A percentile compares a stretch with the other conserved stretches of the same genome.
Conservation (phyloP, 2,329 filamentous ascomycete species). For the Aspergillus ochraceus region DNA sequence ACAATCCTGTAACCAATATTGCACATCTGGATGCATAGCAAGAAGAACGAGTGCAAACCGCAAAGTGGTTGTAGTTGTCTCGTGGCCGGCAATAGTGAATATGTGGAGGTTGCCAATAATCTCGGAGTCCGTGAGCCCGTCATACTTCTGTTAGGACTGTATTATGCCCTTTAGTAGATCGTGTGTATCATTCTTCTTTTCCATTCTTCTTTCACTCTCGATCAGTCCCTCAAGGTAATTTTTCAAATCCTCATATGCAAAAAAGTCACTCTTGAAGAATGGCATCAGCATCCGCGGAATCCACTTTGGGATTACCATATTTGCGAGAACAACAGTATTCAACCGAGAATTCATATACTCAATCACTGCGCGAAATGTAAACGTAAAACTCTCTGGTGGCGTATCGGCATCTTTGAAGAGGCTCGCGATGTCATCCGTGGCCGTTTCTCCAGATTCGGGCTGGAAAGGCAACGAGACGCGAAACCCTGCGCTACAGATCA, state of each 20-base stretch:
- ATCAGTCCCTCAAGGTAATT: slow-evolving; percentile 19
- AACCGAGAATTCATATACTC: slow-evolving; percentile 23
- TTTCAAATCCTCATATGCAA: slow-evolving; percentile 24
- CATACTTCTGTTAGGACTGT: slow-evolving; percentile 4
- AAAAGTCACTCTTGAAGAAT: slow-evolving; percentile 34
- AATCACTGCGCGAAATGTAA: slow-evolving; percentile 26
- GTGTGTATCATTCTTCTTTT: slow-evolving; percentile 1
- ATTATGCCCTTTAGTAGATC: slow-evolving; percentile 20
- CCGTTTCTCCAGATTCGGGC: slow-evolving; percentile 13
- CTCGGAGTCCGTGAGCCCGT: slow-evolving; percentile 32
- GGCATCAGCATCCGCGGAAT: slow-evolving; percentile 21
- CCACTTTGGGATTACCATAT: slow-evolving; percentile 17
- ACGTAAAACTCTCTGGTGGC: slow-evolving; percentile 19
- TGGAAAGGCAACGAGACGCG: slow-evolving; percentile 26
- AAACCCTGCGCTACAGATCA: slow-evolving; percentile 40
- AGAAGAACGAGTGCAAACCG: slow-evolving; percentile 47
- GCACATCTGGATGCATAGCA: slow-evolving; percentile 46
- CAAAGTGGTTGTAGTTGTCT: slow-evolving; percentile 51
- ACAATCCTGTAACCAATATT: slow-evolving; percentile 49
- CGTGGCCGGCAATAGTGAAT: slow-evolving; percentile 54
- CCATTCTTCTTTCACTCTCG: slow-evolving; percentile 25
- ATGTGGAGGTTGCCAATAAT: slow-evolving; percentile 53
- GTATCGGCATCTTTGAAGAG: slow-evolving; percentile 22
- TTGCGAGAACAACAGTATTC: slow-evolving; percentile 17
- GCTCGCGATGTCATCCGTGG: slow-evolving; percentile 16